Evolutionary conservation across 495 filamentous ascomycete genomes (phyloP), one percentile per base, ranked within the genome.

Genomic region (Saxispiralis lemnorum): DNA sequence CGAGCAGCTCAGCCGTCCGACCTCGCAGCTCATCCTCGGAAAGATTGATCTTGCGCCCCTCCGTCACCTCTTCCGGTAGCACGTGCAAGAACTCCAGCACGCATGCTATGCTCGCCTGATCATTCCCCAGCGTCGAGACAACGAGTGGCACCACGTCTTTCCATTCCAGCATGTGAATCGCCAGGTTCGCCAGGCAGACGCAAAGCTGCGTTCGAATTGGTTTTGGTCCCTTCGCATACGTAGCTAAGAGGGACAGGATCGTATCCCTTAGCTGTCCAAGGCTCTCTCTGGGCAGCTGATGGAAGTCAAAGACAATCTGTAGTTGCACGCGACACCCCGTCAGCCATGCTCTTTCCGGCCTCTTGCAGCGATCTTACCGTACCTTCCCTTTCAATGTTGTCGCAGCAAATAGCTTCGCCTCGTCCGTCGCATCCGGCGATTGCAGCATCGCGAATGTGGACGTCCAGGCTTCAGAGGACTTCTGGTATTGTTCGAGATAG

Each of bases 361-460:
- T 47, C 12, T 2, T 18, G 1, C 0, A 16, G 16, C 17, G 15
- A 37, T 38, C 48, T 47, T 51, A 43, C 51, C 68, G 54, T 68
- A 95, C 89, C 78, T 99, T 99, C 63, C 89, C 92, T 66, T 92
- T 94, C 56, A 99, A 65, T 35, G 89, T 96, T 21, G 85, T 94
- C 41, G 92, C 89, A 6, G 92, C 89, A 61, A 99, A 99, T 46
- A 96, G 66, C 63, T 88, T 92, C 18, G 81, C 81, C 57, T 92
- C 85, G 21, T 78, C 68, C 44, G 83, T 75, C 34, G 76, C 72
- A 41, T 72, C 64, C 36, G 75, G 59, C 14, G 80, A 77, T 59
- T 93, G 82, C 48, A 99, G 63, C 47, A 99, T 78, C 36, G 74
- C 71, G 56, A 93, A 79, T 36, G 83, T 93, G 12, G 76, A 75